Conservation (phyloP, 495 filamentous ascomycete genomes). For the Xylaria curta region DNA sequence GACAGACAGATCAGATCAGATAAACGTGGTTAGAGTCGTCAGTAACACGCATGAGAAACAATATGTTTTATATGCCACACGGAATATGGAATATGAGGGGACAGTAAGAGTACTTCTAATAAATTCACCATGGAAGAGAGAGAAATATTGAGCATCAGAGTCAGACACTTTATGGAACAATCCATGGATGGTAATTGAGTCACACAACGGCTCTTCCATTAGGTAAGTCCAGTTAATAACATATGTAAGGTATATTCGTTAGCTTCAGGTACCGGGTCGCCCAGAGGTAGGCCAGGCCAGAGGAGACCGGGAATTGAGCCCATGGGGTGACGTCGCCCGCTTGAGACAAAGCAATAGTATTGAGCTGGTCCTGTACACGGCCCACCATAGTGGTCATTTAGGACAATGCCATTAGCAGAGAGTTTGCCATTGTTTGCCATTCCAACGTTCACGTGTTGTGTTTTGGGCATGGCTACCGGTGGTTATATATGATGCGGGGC, state of each 20-base stretch:
- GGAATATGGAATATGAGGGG: neutral
- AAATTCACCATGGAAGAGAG: neutral
- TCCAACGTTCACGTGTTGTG: constrained; percentile 1
- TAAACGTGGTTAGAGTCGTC: neutral
- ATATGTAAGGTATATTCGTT: no score
- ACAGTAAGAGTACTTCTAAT: neutral
- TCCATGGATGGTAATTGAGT: neutral
- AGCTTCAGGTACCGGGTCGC: constrained; percentile 17
- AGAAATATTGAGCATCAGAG: neutral
- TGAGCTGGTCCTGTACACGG: neutral
- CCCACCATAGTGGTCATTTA: neutral
- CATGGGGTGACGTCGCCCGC: constrained; percentile 12
- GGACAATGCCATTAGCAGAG: neutral
- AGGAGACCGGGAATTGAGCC: neutral
- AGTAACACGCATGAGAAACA: constrained; percentile 21
- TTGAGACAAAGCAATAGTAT: constrained; percentile 2
- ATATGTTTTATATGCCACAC: neutral
- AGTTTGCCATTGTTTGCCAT: constrained; percentile 9
- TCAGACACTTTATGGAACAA: neutral
- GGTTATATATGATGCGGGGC: neutral
- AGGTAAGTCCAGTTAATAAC: neutral
- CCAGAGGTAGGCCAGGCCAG: neutral
- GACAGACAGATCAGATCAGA: constrained; percentile 26
- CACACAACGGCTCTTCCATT: neutral
- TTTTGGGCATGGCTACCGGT: constrained; percentile 12